These are phyloP conservation scores for Bigelowiella natans DNA, from an alignment of 78 protist species.

Conservation along the genomic window DNA sequence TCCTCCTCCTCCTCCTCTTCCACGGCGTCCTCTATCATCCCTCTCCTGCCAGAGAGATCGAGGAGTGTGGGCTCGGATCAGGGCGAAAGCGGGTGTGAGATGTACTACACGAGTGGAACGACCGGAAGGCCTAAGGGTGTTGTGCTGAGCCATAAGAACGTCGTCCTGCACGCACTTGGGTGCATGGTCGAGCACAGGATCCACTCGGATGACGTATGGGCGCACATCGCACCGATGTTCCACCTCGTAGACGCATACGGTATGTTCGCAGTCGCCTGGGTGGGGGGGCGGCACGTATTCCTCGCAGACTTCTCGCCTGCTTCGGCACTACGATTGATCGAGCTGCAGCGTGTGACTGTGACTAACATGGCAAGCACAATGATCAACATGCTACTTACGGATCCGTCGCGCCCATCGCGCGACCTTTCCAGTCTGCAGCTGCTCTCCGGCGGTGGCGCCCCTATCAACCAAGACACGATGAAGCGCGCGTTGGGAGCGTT, in stretches of 20 bases:
- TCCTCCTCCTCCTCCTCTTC: too few relatives aligned
- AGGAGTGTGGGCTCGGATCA: not conserved
- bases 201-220: slow-evolving; percentile 16
- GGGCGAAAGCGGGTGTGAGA: not conserved
- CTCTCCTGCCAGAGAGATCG: too few relatives aligned
- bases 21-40: too few relatives aligned
- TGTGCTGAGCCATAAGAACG: not conserved
- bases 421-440: not conserved
- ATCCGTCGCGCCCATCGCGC: not conserved
- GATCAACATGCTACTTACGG: slow-evolving; percentile 4
- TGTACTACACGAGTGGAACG: not conserved
- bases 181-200: not conserved
- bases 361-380: slow-evolving; percentile 22
- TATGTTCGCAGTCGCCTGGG: slow-evolving; percentile 8
- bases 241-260: slow-evolving; percentile 30
- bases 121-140: not conserved
- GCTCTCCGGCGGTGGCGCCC: slow-evolving; percentile 9
- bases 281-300: not conserved
- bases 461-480: not conserved
- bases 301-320: not conserved
- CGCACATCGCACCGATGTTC: slow-evolving; percentile 30
- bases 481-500: not conserved
- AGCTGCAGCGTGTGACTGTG: not conserved
- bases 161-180: not conserved
- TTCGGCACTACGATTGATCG: not conserved